Percentiles rank a stretch among this genome's conserved stretches.
phyloP scores from a whole-genome alignment of 768 basidiomycete species.

The Suillus brevipes region DNA sequence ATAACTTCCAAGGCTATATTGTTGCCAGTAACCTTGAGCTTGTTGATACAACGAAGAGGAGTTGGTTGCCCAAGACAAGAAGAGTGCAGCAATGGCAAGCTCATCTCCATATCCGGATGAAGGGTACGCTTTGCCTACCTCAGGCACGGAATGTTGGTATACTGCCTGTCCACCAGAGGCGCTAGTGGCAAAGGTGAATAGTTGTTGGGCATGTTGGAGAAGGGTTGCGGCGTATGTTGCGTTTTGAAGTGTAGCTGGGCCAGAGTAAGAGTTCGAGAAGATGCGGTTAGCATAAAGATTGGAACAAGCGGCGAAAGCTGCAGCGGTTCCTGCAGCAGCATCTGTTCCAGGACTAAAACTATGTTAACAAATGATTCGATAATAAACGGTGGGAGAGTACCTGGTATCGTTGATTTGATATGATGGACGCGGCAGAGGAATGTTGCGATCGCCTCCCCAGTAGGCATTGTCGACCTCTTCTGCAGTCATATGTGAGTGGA shows the following conservation, averaged over 20 bases:
- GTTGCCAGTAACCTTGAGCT: constrained; percentile 59
- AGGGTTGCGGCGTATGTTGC: constrained; percentile 70
- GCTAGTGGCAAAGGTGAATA: constrained; percentile 77
- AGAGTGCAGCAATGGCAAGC: constrained; percentile 70
- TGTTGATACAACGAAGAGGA: constrained; percentile 58
- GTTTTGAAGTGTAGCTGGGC: constrained; percentile 70
- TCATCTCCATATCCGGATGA: constrained; percentile 77
- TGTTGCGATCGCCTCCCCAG: constrained; percentile 84
- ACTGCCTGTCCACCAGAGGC: constrained; percentile 48
- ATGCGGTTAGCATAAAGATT: constrained; percentile 68
- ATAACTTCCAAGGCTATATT: constrained; percentile 53
- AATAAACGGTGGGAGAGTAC: constrained; percentile 25
- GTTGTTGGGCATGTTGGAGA: constrained; percentile 67
- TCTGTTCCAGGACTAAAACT: constrained; percentile 77
- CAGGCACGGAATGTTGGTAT: constrained; percentile 73
- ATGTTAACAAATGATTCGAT: constrained; percentile 2
- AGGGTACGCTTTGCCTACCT: constrained; percentile 61
- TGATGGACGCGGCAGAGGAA: constrained; percentile 73
- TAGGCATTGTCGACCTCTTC: constrained; percentile 71
- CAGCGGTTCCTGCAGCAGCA: constrained; percentile 78
- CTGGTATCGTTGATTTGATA: constrained; percentile 75
- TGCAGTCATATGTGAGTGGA: constrained; percentile 24
- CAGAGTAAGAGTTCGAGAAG: constrained; percentile 53
- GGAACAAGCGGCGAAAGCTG: constrained; percentile 87
- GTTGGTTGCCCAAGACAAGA: constrained; percentile 72